Base-by-base conservation (phyloP, 805 yeast genomes). In the Candida xyloterini region DNA sequence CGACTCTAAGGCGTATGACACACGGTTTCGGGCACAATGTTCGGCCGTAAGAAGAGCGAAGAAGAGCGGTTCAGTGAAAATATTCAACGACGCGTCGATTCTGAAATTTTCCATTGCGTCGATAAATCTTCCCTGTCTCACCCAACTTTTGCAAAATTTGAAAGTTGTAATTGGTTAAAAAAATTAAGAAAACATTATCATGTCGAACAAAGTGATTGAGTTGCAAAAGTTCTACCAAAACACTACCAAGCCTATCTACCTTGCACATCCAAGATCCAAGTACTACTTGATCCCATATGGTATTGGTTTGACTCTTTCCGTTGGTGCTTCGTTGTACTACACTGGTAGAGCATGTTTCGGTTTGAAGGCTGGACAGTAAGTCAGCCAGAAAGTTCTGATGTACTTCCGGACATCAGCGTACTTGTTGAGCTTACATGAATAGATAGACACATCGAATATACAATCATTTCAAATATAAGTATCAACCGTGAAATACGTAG, bases 271-370 rank as follows among this genome's bases (percentile, higher is more conserved):
- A 59, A 76, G 79, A 60, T 77, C 93, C 51, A 83, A 83, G 67
- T 68, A 73, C 56, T 65, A 81, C 61, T 74, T 85, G 51, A 81
- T 79, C 68, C 95, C 95, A 60, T 86, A 79, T 76, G 81, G 74
- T 70, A 86, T 85, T 47, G 70, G 80, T 46, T 81, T 85, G 65
- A 68, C 85, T 40, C 72, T 81, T 46, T 70, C 86, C 49, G 77
- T 86, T 36, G 72, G 71, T 44, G 74, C 76, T 45, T 83, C 93
- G 46, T 70, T 81, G 53, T 76, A 67, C 70, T 84, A 79, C 76
- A 60, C 77, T 41, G 85, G 79, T 54, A 79, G 89, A 71, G 93
- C 93, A 52, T 57, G 75, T 48, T 59, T 68, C 29, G 90, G 89
- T 62, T 70, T 81, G 62, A 81, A 83, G 71, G 82, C 63, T 30